A percentile compares a stretch with the other conserved stretches of the same genome.
phyloP scores from a whole-genome alignment of 2,329 filamentous ascomycete species.

The Sclerotinia minor region DNA sequence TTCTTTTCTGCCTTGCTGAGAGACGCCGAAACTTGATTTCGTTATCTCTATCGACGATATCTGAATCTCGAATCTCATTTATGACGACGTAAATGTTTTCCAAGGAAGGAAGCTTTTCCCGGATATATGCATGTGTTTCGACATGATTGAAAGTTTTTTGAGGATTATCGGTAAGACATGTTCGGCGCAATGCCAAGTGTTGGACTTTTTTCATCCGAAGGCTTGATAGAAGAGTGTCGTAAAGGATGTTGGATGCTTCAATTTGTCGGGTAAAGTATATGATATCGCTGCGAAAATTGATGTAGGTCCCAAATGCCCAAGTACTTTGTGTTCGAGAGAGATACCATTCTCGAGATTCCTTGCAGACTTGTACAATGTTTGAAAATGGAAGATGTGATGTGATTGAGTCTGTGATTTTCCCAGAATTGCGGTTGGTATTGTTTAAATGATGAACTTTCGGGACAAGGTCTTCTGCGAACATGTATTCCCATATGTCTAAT shows the following conservation, averaged over 20 bases:
- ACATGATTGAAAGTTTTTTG: background rate
- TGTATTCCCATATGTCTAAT: slow-evolving; percentile 19
- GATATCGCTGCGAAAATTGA: slow-evolving; percentile 31
- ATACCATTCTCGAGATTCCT: slow-evolving; percentile 15
- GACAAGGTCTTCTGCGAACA: slow-evolving; percentile 12
- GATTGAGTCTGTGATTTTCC: slow-evolving; percentile 6
- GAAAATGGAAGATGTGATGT: slow-evolving; percentile 15
- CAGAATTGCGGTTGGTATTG: slow-evolving; percentile 1
- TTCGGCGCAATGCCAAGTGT: slow-evolving; percentile 16
- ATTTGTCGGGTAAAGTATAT: slow-evolving; percentile 6
- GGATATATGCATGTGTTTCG: background rate
- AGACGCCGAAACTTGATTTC: slow-evolving; percentile 9
- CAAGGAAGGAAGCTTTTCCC: background rate
- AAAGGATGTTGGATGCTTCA: background rate
- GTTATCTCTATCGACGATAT: background rate
- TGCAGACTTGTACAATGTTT: slow-evolving; percentile 15
- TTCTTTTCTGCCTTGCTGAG: slow-evolving; percentile 15
- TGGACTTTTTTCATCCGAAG: background rate
- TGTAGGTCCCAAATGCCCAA: slow-evolving; percentile 15
- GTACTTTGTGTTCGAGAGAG: slow-evolving; percentile 13
- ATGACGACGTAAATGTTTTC: slow-evolving; percentile 19
- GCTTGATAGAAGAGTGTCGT: slow-evolving; percentile 9
- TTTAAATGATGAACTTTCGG: slow-evolving; percentile 14
- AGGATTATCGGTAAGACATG: slow-evolving; percentile 13
- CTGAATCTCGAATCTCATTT: slow-evolving; percentile 6